Conservation (phyloP, 495 filamentous ascomycete species). For the Haplographium delicatum region DNA sequence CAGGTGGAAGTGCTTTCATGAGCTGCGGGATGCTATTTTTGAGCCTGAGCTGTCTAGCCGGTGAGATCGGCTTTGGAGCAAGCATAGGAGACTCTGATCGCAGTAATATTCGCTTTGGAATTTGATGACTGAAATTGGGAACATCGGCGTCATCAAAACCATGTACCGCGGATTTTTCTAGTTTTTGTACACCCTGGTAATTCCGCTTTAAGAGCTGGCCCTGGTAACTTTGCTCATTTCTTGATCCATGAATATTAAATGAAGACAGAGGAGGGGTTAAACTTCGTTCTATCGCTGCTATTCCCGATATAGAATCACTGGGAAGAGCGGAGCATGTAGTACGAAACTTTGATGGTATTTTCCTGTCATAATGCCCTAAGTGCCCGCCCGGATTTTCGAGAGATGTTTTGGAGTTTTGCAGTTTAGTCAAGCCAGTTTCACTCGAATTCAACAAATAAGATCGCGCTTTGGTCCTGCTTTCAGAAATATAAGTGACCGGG, state of each 20-base stretch:
- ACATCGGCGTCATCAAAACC: not conserved
- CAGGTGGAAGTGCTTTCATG: constrained; percentile 44
- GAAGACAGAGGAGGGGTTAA: not conserved
- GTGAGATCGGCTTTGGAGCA: constrained; percentile 41
- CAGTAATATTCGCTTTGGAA: constrained; percentile 6
- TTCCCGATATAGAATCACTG: not conserved
- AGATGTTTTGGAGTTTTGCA: too few species aligned
- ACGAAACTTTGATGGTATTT: too few species aligned
- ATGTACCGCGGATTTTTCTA: not conserved
- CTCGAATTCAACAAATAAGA: too few species aligned
- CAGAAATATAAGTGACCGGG: too few species aligned
- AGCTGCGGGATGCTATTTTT: constrained; percentile 46
- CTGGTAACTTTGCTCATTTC: not conserved
- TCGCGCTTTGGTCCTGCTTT: too few species aligned
- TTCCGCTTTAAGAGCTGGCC: not conserved
- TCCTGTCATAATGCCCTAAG: too few species aligned
- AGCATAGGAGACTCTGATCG: constrained; percentile 29
- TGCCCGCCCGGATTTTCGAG: too few species aligned
- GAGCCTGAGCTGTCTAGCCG: constrained; percentile 38
- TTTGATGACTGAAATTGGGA: constrained; percentile 8
- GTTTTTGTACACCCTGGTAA: not conserved
- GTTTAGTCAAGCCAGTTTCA: too few species aligned
- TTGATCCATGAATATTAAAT: not conserved
- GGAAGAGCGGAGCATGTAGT: not conserved
- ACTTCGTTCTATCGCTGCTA: not conserved